Evolutionary conservation across 345 rosid species (phyloP).

Genomic region (Brassica nigra): DNA sequence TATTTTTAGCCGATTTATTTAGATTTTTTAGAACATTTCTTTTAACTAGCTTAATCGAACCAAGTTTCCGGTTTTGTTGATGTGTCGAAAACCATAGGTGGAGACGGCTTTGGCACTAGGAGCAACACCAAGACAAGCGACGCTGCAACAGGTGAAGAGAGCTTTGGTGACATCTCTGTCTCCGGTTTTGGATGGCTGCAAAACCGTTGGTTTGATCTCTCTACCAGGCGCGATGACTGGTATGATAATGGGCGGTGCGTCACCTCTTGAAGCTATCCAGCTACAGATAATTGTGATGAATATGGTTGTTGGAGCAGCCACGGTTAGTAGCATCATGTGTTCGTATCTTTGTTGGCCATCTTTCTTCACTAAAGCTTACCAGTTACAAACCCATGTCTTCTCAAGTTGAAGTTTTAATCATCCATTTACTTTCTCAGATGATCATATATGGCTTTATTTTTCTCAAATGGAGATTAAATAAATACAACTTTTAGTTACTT

Average conservation of each 20-base stretch:
- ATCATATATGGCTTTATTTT: no score
- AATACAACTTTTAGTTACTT: no score
- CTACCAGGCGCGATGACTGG: conserved; percentile 95
- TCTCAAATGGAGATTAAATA: no score
- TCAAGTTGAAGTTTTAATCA: conserved; percentile 38
- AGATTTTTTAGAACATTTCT: background rate
- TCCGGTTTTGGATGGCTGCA: conserved; percentile 83
- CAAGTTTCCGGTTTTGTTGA: background rate
- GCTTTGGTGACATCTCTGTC: conserved; percentile 80
- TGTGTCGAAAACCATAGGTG: conserved; percentile 45
- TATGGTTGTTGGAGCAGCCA: conserved; percentile 79
- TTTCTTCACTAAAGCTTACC: conserved; percentile 86
- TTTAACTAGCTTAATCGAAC: background rate
- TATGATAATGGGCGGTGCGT: conserved; percentile 96
- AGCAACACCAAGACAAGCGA: conserved; percentile 85
- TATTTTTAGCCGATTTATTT: background rate
- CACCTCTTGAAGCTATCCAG: conserved; percentile 87
- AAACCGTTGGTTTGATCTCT: conserved; percentile 87
- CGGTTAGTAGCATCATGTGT: conserved; percentile 78
- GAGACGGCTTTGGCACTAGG: conserved; percentile 92
- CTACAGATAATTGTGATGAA: conserved; percentile 96
- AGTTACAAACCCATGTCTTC: conserved; percentile 66
- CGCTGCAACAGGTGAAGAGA: conserved; percentile 70
- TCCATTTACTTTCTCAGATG: background rate
- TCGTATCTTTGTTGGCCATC: conserved; percentile 88